A percentile compares a stretch with the other conserved stretches of the same genome.
Evolutionary conservation across 495 filamentous ascomycete genomes (phyloP).

Genomic region (Gamarada debralockiae): DNA sequence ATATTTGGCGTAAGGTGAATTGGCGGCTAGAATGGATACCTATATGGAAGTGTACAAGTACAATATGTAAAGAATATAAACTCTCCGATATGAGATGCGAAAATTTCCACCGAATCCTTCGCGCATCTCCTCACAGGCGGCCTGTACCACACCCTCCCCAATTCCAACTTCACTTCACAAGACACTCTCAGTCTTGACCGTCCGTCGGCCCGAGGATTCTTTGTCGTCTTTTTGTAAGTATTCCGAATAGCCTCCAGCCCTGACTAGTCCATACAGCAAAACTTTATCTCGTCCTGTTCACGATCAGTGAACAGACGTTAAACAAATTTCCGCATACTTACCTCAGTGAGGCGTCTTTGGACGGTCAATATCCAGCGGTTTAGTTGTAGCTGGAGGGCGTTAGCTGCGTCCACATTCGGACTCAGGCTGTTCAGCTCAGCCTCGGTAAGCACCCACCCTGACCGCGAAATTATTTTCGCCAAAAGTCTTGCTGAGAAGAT

Average conservation of each 20-base stretch:
- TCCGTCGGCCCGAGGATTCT: too few relatives aligned
- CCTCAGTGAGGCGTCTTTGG: constrained; percentile 6
- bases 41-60: too few relatives aligned
- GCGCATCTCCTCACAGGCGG: too few relatives aligned
- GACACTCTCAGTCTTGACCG: too few relatives aligned
- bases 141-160: too few relatives aligned
- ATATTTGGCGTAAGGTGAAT: too few relatives aligned
- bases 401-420: background rate
- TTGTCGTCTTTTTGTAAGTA: background rate
- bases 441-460: background rate
- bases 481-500: background rate
- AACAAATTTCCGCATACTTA: background rate
- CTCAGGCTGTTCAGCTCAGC: background rate
- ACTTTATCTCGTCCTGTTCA: constrained; percentile 2
- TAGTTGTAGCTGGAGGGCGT: constrained; percentile 3
- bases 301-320: background rate
- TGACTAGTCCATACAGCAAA: background rate
- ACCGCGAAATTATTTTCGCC: constrained; percentile 1
- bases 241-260: too few relatives aligned
- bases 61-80: too few relatives aligned
- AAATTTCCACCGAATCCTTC: too few relatives aligned
- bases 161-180: too few relatives aligned
- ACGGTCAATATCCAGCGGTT: constrained; percentile 11
- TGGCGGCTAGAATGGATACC: too few relatives aligned
- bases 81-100: too few relatives aligned